Percentiles rank a stretch among this genome's conserved stretches.
Evolutionary conservation across 2,329 filamentous ascomycete genomes (phyloP).

Genomic region (Colletotrichum coccodes): DNA sequence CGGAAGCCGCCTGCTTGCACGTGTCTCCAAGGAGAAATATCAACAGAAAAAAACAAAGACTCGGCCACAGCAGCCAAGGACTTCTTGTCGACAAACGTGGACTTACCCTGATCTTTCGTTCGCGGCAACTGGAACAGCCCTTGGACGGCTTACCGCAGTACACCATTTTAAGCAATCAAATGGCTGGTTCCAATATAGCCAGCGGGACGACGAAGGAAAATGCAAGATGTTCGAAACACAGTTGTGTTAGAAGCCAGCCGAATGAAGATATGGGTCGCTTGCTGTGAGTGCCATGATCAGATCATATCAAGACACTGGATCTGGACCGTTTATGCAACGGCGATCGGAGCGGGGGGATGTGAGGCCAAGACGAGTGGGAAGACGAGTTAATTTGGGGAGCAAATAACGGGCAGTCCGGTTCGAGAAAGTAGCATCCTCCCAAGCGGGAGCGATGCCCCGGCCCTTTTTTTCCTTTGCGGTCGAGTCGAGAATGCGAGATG

Average conservation of each 20-base stretch:
- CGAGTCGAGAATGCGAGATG: conserved; percentile 12
- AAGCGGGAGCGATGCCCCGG: neutral
- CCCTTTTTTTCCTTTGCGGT: neutral
- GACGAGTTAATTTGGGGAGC: neutral
- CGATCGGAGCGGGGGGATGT: neutral
- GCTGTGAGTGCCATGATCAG: conserved; percentile 1
- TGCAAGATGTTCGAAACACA: neutral
- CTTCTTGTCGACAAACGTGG: neutral
- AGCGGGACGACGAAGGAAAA: neutral
- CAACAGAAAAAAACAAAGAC: neutral
- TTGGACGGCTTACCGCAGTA: conserved; percentile 68
- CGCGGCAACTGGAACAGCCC: conserved; percentile 65
- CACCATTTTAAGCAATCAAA: conserved; percentile 53
- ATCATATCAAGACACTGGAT: conserved; percentile 9
- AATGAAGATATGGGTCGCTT: neutral
- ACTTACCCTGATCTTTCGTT: conserved; percentile 66
- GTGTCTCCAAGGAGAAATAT: neutral
- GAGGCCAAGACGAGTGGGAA: neutral
- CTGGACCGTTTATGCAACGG: conserved; percentile 2
- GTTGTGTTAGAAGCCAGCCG: neutral
- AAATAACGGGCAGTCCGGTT: neutral
- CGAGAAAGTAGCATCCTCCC: neutral
- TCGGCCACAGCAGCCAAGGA: neutral
- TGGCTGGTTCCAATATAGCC: neutral
- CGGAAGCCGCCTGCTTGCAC: neutral